Evolutionary conservation across 73 alveolate species (phyloP), one percentile per base, ranked within the genome.

Genomic region (Diophrys appendiculata): DNA sequence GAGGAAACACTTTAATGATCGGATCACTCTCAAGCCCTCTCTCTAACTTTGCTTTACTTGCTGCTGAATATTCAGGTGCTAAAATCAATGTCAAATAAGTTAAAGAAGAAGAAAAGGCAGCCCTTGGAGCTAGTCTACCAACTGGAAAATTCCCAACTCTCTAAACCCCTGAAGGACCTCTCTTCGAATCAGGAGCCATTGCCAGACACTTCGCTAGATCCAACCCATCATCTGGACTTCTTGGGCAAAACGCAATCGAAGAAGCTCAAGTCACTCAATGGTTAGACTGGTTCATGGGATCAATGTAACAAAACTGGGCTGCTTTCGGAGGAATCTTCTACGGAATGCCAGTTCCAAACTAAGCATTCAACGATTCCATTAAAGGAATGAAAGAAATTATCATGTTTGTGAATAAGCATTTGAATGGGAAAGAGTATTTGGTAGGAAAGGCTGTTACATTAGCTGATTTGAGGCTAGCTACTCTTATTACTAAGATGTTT

Each of bases 151-250:
- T 79, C 54, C 94, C 94, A 29, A 76, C 82, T 29, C 72, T 87
- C 25, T 83, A 74, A 55, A 87, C 91, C 53, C 73, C 80, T 0
- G 88, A 82, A 52, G 94, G 91, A 25, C 32, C 75, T 53, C 65
- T 87, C 84, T 65, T 52, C 31, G 90, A 82, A 71, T 34, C 83
- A 27, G 76, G 54, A 33, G 91, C 81, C 80, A 75, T 82, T 65
- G 68, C 69, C 69, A 33, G 88, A 69, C 88, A 82, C 79, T 67
- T 87, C n/a, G 90, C 72, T 72, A 87, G 94, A 69, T n/a, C n/a
- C n/a, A n/a, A n/a, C n/a, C n/a, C n/a, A n/a, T n/a, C n/a, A n/a
- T n/a, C n/a, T n/a, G 43, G 67, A 68, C 80, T 85, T 69, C 54
- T 68, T 67, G 92, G 92, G 24, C 55, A 55, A 0, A 33, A 27